A percentile compares a stretch with the other conserved stretches of the same genome.
Conservation (phyloP, 495 filamentous ascomycete genomes). For the Haplographium delicatum region DNA sequence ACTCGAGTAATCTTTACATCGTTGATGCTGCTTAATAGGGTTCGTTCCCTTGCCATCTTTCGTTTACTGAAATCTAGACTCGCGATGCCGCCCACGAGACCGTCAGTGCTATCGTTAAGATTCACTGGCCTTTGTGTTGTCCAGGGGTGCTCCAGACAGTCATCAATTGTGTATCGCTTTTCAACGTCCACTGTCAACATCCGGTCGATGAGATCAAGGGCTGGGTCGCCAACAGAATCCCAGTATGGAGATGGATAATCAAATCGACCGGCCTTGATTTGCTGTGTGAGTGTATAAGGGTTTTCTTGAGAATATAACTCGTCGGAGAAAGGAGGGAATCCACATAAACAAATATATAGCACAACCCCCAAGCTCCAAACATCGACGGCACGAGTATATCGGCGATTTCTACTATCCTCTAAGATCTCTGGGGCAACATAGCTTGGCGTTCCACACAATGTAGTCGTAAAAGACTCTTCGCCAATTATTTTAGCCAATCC, state of each 20-base stretch:
- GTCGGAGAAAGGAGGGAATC: constrained; percentile 95
- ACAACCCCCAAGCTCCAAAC: constrained; percentile 97
- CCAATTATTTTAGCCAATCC: constrained; percentile 98
- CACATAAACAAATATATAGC: constrained; percentile 98
- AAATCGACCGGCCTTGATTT: constrained; percentile 84
- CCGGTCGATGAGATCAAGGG: constrained; percentile 85
- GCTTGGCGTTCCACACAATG: constrained; percentile 91
- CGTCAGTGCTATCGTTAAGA: constrained; percentile 84
- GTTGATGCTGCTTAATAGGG: constrained; percentile 77
- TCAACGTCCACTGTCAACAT: constrained; percentile 90
- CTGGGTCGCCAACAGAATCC: constrained; percentile 87
- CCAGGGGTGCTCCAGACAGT: constrained; percentile 93
- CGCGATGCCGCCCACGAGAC: constrained; percentile 74
- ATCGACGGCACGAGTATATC: constrained; percentile 93
- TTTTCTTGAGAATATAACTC: constrained; percentile 74
- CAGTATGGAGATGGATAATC: constrained; percentile 98
- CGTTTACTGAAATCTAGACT: constrained; percentile 80
- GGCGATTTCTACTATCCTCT: constrained; percentile 66
- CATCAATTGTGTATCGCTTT: constrained; percentile 78
- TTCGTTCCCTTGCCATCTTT: constrained; percentile 75
- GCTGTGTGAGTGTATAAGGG: constrained; percentile 80
- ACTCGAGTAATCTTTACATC: constrained; percentile 64
- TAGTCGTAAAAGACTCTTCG: constrained; percentile 97
- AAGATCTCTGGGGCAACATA: constrained; percentile 97
- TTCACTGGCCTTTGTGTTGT: constrained; percentile 51